phyloP scores from a whole-genome alignment of 202 grass and related monocot genomes.

The Elaeis oleifera region DNA sequence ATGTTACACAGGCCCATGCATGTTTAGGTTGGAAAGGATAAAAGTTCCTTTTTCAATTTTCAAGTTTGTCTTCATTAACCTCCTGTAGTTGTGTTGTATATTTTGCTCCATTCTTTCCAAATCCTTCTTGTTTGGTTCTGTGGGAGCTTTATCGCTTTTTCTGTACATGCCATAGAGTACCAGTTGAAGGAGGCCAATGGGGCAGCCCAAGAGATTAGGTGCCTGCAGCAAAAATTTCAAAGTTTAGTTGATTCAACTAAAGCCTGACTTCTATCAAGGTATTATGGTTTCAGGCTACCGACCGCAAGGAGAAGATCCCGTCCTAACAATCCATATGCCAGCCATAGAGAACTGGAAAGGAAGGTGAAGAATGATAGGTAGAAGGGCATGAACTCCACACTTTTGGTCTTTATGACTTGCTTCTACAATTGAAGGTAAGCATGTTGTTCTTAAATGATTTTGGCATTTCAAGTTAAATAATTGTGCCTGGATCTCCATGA shows the following conservation, averaged over 20 bases:
- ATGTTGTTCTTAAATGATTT: too few species aligned
- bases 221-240: constrained; percentile 23
- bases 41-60: too few species aligned
- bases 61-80: not conserved
- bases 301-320: constrained; percentile 58
- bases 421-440: constrained; percentile 32
- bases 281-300: not conserved
- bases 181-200: constrained; percentile 52
- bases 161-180: constrained; percentile 62
- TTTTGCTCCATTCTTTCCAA: constrained; percentile 17
- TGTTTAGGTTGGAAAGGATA: too few species aligned
- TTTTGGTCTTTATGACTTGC: constrained; percentile 60
- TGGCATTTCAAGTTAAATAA: too few species aligned
- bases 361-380: constrained; percentile 69
- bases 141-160: constrained; percentile 28
- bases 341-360: constrained; percentile 46
- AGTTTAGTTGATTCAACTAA: not conserved
- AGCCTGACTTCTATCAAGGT: not conserved
- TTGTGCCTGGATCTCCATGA: too few species aligned
- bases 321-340: constrained; percentile 59
- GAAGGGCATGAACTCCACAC: constrained; percentile 84
- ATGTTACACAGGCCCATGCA: too few species aligned
- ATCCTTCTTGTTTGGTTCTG: constrained; percentile 30
- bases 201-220: constrained; percentile 51
- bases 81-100: not conserved